These are phyloP conservation scores for Rhododendron kiyosumense DNA, from an alignment of 148 eudicot genomes.

Conservation along the genomic window DNA sequence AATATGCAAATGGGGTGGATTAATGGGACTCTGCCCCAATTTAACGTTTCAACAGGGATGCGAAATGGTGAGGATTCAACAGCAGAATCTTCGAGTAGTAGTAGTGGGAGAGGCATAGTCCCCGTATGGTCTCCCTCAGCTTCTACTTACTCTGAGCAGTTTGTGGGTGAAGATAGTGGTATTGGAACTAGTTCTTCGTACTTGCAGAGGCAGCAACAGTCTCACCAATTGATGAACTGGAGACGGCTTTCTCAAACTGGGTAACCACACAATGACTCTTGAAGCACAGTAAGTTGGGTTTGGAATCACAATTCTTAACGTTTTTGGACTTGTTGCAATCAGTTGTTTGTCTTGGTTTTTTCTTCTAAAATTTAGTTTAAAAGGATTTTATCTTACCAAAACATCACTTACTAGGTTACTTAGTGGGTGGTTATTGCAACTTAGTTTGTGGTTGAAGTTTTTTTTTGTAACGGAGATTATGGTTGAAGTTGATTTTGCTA, in stretches of 20 bases:
- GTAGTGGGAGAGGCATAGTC: not conserved
- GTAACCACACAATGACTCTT: constrained; percentile 36
- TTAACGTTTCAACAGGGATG: constrained; percentile 33
- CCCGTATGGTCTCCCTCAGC: constrained; percentile 68
- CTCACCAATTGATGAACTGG: constrained; percentile 77
- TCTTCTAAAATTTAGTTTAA: not conserved
- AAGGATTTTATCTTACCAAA: not conserved
- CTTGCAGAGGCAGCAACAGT: constrained; percentile 88
- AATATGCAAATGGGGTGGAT: constrained; percentile 18
- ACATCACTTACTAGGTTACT: not conserved
- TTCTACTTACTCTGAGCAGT: constrained; percentile 61
- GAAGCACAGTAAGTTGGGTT: constrained; percentile 8
- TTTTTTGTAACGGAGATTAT: not conserved
- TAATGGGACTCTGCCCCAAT: constrained; percentile 26
- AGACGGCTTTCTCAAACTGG: constrained; percentile 89
- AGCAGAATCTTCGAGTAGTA: constrained; percentile 66
- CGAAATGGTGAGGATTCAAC: constrained; percentile 54
- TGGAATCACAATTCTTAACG: not conserved
- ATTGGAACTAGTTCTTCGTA: constrained; percentile 45
- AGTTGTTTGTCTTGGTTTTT: not conserved
- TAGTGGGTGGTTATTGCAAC: not conserved
- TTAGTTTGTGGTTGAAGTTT: not conserved
- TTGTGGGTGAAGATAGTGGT: constrained; percentile 58
- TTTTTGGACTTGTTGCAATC: constrained; percentile 1
- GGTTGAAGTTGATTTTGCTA: not conserved